phyloP scores from a whole-genome alignment of 2,329 filamentous ascomycete species.

The Fusarium aywerte region DNA sequence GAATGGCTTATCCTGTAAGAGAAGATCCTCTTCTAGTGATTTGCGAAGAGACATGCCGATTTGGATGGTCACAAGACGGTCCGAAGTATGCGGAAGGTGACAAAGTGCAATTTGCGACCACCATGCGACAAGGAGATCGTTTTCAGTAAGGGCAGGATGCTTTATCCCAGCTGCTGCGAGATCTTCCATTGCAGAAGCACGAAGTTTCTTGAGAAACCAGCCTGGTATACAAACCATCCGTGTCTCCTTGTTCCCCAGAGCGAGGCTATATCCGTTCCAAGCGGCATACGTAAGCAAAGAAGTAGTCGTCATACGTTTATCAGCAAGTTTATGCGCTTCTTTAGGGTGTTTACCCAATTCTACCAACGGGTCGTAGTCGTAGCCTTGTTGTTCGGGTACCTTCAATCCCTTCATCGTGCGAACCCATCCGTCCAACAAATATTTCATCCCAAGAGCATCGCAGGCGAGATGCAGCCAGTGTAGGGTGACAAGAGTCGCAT shows the following conservation, averaged over 20 bases:
- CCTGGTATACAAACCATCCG: conserved; percentile 26
- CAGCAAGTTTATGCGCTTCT: neutral
- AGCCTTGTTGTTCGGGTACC: neutral
- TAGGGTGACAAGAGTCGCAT: conserved; percentile 4
- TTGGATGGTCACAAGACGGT: neutral
- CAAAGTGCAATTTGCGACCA: conserved; percentile 12
- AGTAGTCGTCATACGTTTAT: neutral
- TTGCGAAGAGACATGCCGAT: conserved; percentile 19
- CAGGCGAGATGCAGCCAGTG: conserved; percentile 23
- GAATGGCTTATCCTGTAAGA: neutral
- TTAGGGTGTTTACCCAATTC: neutral
- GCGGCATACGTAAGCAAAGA: neutral
- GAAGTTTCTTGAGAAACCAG: neutral
- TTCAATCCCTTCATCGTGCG: neutral
- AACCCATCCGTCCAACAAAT: neutral
- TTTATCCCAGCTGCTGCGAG: neutral
- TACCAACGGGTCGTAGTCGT: conserved; percentile 12
- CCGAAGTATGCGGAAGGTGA: neutral
- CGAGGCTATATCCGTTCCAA: conserved; percentile 1
- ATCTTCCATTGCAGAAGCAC: neutral
- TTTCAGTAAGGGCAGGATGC: conserved; percentile 17
- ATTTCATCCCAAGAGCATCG: conserved; percentile 1
- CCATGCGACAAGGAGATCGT: conserved; percentile 21
- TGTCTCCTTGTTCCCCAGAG: conserved; percentile 9
- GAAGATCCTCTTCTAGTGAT: neutral